A percentile compares a stretch with the other conserved stretches of the same genome.
Evolutionary conservation across 768 basidiomycete genomes (phyloP).

Genomic region (Phallus indusiatus): DNA sequence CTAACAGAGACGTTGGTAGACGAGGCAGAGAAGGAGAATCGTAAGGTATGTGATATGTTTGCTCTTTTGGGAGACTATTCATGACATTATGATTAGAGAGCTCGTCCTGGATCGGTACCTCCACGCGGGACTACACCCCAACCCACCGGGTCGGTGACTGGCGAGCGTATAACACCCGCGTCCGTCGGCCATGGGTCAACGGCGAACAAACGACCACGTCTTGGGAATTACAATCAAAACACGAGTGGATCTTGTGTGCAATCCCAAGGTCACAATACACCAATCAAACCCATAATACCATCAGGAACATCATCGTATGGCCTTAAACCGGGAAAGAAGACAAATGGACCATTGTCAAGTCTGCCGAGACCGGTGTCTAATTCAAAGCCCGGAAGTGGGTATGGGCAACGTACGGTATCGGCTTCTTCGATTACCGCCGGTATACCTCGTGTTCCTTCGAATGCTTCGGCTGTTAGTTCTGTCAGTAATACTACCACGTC

Average conservation of each 20-base stretch:
- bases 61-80: neutral
- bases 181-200: slow-evolving; percentile 29
- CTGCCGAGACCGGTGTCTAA: slow-evolving; percentile 11
- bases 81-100: neutral
- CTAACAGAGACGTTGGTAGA: slow-evolving; percentile 61
- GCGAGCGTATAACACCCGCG: slow-evolving; percentile 48
- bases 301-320: slow-evolving; percentile 2
- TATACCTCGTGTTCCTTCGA: slow-evolving; percentile 8
- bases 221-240: slow-evolving; percentile 45
- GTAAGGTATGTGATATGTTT: slow-evolving; percentile 26
- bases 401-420: neutral
- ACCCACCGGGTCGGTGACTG: slow-evolving; percentile 23
- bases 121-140: slow-evolving; percentile 53
- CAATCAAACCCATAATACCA: slow-evolving; percentile 16
- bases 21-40: slow-evolving; percentile 69
- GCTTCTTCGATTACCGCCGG: slow-evolving; percentile 6
- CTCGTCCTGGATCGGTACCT: slow-evolving; percentile 48
- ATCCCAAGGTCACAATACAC: too few relatives aligned
- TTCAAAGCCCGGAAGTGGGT: neutral
- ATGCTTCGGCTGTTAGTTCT: neutral
- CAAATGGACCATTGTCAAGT: slow-evolving; percentile 5
- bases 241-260: slow-evolving; percentile 25
- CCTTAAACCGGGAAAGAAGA: neutral
- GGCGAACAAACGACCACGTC: slow-evolving; percentile 48
- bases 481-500: neutral